Percentiles rank a stretch among this genome's conserved stretches.
These are phyloP conservation scores for Exophiala phaeomuriformis DNA, from an alignment of 2,329 filamentous ascomycete species.

Conservation along the genomic window DNA sequence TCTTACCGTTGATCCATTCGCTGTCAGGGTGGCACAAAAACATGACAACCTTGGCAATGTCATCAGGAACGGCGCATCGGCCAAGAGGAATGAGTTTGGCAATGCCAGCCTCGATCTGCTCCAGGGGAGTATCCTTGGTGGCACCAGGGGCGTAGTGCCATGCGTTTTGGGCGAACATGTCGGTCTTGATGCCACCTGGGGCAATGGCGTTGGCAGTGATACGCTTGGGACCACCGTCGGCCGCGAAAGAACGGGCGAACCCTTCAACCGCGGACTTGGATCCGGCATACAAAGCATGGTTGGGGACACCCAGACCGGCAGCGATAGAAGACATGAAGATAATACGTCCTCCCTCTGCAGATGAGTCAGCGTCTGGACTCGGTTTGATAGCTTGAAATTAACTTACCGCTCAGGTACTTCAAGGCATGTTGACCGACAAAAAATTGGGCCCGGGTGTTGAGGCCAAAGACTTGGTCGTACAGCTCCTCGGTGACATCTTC, in stretches of 20 bases:
- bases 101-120: constrained; percentile 50
- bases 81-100: constrained; percentile 53
- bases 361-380: constrained; percentile 5
- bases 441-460: constrained; percentile 58
- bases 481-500: constrained; percentile 58
- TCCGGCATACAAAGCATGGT: constrained; percentile 65
- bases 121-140: constrained; percentile 39
- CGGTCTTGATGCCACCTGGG: constrained; percentile 65
- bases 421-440: constrained; percentile 63
- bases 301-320: constrained; percentile 57
- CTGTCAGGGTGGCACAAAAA: constrained; percentile 52
- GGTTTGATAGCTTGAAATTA: too few relatives aligned
- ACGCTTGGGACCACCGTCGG: constrained; percentile 60
- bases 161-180: constrained; percentile 67
- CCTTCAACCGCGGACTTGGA: constrained; percentile 67
- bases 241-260: constrained; percentile 63
- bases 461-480: constrained; percentile 53
- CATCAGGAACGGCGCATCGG: constrained; percentile 51
- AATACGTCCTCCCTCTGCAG: constrained; percentile 43
- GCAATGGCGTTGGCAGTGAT: constrained; percentile 68
- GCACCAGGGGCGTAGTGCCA: constrained; percentile 59
- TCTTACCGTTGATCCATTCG: constrained; percentile 59
- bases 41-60: constrained; percentile 53
- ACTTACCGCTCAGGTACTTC: constrained; percentile 48
- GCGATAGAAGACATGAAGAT: constrained; percentile 52